Evolutionary conservation across 306 rosid genomes (phyloP), one percentile per base, ranked within the genome.

Genomic region (Purshia tridentata): DNA sequence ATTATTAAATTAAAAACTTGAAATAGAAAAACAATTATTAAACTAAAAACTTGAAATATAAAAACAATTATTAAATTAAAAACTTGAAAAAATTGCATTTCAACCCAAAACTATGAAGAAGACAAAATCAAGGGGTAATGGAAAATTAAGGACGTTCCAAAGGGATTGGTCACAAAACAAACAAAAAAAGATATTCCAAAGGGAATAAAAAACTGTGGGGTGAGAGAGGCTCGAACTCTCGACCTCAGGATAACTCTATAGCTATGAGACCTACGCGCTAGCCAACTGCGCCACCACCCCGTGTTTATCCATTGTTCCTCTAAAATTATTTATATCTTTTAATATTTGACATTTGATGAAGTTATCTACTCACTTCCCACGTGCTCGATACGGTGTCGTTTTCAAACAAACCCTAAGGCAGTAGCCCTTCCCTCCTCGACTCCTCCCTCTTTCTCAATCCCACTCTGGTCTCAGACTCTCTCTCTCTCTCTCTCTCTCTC

Each of bases 271-370:
- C 91, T 86, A 83, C 91, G 86, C 88, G 88, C 94, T 86, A 86
- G 85, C 94, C 89, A 86, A 84, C 89, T 83, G 89, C 89, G 86
- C 91, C 94, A 84, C 91, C 88, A 86, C 88, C 89, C 86, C 88
- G 0, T 0, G 0, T 0, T 8, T 6, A 4, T 8, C 0, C 3
- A 0, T 0, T 1, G 35, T 4, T 29, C 8, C 13, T 19, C 12
- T 0, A 1, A 12, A 12, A 29, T 29, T 29, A 29, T 29, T 29
- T 29, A 29, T 29, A 29, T 29, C 18, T 64, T 18, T 0, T 1
- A 0, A 2, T 0, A 19, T 9, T 63, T 1, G 3, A 50, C 1
- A 14, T 0, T 4, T 14, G 16, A 4, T 2, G 1, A 15, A 20
- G 9, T 7, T 44, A 15, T n/a, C 5, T 22, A 0, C 0, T 0